A percentile compares a stretch with the other conserved stretches of the same genome.
Conservation (phyloP, 805 yeast genomes). For the Starmerella floris region DNA sequence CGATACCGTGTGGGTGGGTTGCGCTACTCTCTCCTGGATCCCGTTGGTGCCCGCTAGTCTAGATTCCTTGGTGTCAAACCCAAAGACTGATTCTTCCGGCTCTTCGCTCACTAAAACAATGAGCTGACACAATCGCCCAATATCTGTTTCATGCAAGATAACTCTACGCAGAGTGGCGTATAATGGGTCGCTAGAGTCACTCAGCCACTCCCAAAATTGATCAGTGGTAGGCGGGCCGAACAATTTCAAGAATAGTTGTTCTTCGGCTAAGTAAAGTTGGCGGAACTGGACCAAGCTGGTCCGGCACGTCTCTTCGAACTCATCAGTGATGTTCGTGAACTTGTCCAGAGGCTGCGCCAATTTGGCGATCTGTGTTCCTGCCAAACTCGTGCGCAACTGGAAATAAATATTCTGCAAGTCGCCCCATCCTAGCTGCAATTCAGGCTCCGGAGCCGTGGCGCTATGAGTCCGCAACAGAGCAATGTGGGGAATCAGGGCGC, state of each 20-base stretch:
- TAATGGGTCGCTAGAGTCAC: conserved; percentile 57
- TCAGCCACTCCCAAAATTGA: conserved; percentile 44
- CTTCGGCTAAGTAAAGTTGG: conserved; percentile 43
- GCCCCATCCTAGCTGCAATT: background rate
- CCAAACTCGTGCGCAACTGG: conserved; percentile 6
- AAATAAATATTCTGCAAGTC: conserved; percentile 14
- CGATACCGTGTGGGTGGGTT: background rate
- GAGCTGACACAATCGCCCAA: conserved; percentile 58
- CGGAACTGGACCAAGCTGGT: conserved; percentile 53
- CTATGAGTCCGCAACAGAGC: conserved; percentile 8
- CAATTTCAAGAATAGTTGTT: conserved; percentile 41
- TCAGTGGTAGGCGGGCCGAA: conserved; percentile 31
- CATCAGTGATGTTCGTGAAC: conserved; percentile 14
- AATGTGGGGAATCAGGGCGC: conserved; percentile 6
- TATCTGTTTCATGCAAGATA: conserved; percentile 56
- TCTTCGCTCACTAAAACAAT: conserved; percentile 11
- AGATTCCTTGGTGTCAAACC: background rate
- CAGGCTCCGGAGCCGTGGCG: background rate
- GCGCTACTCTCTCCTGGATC: background rate
- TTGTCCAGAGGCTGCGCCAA: conserved; percentile 20
- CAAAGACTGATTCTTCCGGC: background rate
- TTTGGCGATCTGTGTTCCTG: conserved; percentile 5
- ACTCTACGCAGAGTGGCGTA: conserved; percentile 56
- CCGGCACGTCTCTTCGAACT: conserved; percentile 21
- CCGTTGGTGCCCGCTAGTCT: no score